These are phyloP conservation scores for Xerocomus minutiporus DNA, from an alignment of 1,284 basidiomycete species.

Conservation along the genomic window DNA sequence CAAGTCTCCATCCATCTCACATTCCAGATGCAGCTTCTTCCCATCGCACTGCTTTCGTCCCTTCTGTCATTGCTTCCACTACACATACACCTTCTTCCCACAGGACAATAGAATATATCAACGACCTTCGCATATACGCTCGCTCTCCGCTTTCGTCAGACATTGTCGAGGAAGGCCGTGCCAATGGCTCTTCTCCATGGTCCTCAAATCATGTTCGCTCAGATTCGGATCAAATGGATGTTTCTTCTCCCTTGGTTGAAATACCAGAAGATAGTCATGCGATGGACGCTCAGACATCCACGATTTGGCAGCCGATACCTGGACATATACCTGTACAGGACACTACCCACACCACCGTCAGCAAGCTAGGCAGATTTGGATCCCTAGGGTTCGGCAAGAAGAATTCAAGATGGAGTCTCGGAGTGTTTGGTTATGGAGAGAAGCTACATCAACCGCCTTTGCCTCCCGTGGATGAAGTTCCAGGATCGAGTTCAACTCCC, in stretches of 20 bases:
- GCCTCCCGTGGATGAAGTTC: conserved; percentile 68
- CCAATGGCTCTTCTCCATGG: conserved; percentile 29
- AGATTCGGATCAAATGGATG: conserved; percentile 62
- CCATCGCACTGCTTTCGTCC: conserved; percentile 55
- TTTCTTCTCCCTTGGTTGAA: conserved; percentile 45
- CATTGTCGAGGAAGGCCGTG: conserved; percentile 39
- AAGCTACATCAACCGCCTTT: conserved; percentile 58
- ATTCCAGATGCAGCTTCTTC: conserved; percentile 49
- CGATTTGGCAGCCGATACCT: conserved; percentile 41
- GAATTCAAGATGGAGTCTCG: conserved; percentile 56
- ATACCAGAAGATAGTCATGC: conserved; percentile 36
- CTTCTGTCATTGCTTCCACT: conserved; percentile 37
- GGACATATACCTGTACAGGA: conserved; percentile 29
- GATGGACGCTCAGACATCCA: conserved; percentile 52
- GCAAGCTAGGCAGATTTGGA: conserved; percentile 52
- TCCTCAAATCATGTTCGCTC: conserved; percentile 28
- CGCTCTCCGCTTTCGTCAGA: conserved; percentile 31
- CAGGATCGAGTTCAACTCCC: conserved; percentile 51
- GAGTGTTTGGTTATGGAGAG: conserved; percentile 73
- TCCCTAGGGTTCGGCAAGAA: conserved; percentile 63
- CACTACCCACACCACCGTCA: conserved; percentile 37
- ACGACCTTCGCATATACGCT: conserved; percentile 32
- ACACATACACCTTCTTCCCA: conserved; percentile 32
- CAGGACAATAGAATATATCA: conserved; percentile 34
- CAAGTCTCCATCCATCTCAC: conserved; percentile 32